These are phyloP conservation scores for Suhomyces bokatorum DNA, from an alignment of 1,139 yeast species.

Conservation along the genomic window DNA sequence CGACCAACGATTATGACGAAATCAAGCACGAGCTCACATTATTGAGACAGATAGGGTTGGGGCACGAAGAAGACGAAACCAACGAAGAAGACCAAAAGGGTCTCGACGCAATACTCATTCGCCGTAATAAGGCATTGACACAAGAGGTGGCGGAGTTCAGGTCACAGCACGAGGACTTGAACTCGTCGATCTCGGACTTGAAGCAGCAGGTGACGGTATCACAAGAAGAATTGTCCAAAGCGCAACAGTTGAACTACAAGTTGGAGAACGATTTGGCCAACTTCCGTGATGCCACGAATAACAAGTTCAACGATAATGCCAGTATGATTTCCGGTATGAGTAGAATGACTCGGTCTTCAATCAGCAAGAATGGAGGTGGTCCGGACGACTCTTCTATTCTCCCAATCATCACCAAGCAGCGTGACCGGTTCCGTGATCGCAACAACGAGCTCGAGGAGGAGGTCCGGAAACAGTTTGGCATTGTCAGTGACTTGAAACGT, in stretches of 20 bases:
- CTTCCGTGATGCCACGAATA: constrained; percentile 46
- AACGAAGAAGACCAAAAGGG: constrained; percentile 17
- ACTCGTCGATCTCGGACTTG: constrained; percentile 38
- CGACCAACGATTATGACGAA: constrained; percentile 69
- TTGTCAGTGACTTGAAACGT: constrained; percentile 59
- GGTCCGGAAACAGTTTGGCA: constrained; percentile 55
- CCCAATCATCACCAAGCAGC: constrained; percentile 89
- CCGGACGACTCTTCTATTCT: constrained; percentile 55
- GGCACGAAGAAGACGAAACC: constrained; percentile 33
- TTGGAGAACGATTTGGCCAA: constrained; percentile 70
- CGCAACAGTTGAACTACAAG: constrained; percentile 51
- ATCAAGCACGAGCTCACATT: constrained; percentile 72
- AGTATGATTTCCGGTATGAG: constrained; percentile 66
- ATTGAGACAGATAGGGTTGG: constrained; percentile 75
- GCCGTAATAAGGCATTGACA: constrained; percentile 60
- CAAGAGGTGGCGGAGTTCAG: constrained; percentile 61
- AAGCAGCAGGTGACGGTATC: constrained; percentile 40
- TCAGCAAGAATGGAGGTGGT: constrained; percentile 17
- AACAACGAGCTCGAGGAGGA: constrained; percentile 85
- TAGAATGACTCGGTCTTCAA: constrained; percentile 38
- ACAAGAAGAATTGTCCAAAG: constrained; percentile 33
- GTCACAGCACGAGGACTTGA: constrained; percentile 47
- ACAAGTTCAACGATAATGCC: constrained; percentile 59
- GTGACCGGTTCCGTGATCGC: constrained; percentile 84
- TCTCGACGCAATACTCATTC: constrained; percentile 52